phyloP scores from a whole-genome alignment of 2,329 filamentous ascomycete species.

The Esteya vermicola region DNA sequence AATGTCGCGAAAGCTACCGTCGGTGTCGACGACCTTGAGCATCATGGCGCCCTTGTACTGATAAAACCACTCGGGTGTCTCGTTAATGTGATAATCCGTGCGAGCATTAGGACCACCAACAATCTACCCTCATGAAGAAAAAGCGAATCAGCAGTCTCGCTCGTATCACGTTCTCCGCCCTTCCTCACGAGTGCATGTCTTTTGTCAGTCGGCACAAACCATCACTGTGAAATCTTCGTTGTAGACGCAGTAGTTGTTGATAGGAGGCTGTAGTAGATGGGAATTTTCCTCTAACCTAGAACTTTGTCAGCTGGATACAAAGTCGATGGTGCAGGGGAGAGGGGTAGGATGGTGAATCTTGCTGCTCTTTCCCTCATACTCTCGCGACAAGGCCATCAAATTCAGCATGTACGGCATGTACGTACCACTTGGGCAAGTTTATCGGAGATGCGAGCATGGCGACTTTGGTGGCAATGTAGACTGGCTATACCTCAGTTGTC shows the following conservation, averaged over 20 bases:
- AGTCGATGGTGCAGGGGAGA: no score
- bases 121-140: conserved; percentile 12
- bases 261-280: conserved; percentile 80
- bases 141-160: no score
- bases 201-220: no score
- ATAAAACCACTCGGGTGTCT: conserved; percentile 95
- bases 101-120: conserved; percentile 92
- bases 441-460: conserved; percentile 35
- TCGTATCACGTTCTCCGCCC: no score
- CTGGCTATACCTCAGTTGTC: no score
- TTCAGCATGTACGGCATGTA: no score
- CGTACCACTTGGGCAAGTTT: conserved; percentile 46
- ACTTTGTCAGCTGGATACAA: no score
- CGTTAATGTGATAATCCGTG: conserved; percentile 97
- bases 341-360: no score
- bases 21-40: conserved; percentile 69
- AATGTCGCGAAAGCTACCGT: conserved; percentile 61
- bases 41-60: conserved; percentile 89
- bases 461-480: no score
- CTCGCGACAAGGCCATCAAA: no score
- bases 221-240: conserved; percentile 72
- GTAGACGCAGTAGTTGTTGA: conserved; percentile 97
- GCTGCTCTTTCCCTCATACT: no score
- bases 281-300: conserved; percentile 78
- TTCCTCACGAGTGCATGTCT: no score